These are phyloP conservation scores for Colletotrichum echinochloae DNA, from an alignment of 2,329 filamentous ascomycete genomes.

Conservation along the genomic window DNA sequence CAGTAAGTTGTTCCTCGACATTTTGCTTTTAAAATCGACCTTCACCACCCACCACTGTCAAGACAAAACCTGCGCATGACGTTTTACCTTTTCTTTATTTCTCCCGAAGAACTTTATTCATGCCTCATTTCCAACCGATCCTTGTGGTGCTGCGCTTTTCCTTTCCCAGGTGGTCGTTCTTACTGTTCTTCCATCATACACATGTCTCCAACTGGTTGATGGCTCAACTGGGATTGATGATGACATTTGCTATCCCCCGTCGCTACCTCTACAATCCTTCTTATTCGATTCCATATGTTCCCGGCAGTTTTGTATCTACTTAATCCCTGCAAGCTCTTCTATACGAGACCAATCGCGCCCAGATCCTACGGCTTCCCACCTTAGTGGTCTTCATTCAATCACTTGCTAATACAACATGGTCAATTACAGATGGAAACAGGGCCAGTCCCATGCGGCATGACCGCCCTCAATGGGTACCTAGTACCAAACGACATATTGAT, in stretches of 20 bases:
- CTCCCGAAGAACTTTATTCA: background rate
- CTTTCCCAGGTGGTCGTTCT: background rate
- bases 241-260: background rate
- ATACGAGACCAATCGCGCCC: background rate
- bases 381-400: background rate
- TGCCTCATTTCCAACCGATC: background rate
- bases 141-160: no score
- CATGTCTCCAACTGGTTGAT: no score
- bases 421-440: background rate
- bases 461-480: background rate
- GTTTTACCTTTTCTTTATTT: no score
- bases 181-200: background rate
- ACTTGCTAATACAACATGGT: background rate
- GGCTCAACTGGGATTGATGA: background rate
- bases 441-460: background rate
- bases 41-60: background rate
- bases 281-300: no score
- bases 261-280: no score
- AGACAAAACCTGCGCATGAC: background rate
- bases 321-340: background rate
- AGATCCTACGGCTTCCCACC: background rate
- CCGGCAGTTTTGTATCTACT: accelerated
- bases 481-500: background rate
- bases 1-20: background rate
- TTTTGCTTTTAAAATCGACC: background rate